Evolutionary conservation across 2,329 filamentous ascomycete species (phyloP), one percentile per base, ranked within the genome.

Genomic region (Cladosporium sp.): DNA sequence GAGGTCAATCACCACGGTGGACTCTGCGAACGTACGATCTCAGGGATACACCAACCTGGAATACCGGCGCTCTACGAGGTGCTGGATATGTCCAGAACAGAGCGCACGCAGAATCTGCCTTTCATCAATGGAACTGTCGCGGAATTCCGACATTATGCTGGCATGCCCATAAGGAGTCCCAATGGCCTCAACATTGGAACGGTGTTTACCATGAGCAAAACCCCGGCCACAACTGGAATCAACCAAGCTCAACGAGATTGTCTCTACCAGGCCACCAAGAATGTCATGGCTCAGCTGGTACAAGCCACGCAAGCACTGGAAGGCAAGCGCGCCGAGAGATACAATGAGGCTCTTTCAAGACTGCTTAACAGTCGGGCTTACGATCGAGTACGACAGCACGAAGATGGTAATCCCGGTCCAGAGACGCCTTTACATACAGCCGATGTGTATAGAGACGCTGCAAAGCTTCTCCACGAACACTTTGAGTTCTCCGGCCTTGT

Each of bases 61-160:
- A n/a, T n/a, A n/a, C 36, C 50, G 4, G 41, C 30, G 5, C 9
- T 53, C 15, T 53, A 49, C 12, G 51, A 53, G 19, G 45, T 43
- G 32, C 40, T 53, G 2, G 45, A 53, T 29, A 24, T 53, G 40
- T 12, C 17, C 8, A 20, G 17, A 6, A 24, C 36, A 8, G n/a
- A 19, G 3, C 29, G 17, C 11, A 43, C 41, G 1, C 1, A 4
- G 2, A 6, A 32, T 3, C 11, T 34, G 12, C 41, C 41, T 9
- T 43, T 19, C 11, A 27, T 43, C 17, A 43, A 43, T 27, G 41
- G 41, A 12, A 15, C 15, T 24, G 3, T 43, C 27, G 41, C 27
- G 8, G 19, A 11, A 4, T 43, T 43, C 19, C 27, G 27, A 6
- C 18, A 32, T 27, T 43, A 43, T 19, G 29, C 29, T 12, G 41